Base-by-base conservation (phyloP, 2,329 filamentous ascomycete species). In the Mycogone perniciosa region DNA sequence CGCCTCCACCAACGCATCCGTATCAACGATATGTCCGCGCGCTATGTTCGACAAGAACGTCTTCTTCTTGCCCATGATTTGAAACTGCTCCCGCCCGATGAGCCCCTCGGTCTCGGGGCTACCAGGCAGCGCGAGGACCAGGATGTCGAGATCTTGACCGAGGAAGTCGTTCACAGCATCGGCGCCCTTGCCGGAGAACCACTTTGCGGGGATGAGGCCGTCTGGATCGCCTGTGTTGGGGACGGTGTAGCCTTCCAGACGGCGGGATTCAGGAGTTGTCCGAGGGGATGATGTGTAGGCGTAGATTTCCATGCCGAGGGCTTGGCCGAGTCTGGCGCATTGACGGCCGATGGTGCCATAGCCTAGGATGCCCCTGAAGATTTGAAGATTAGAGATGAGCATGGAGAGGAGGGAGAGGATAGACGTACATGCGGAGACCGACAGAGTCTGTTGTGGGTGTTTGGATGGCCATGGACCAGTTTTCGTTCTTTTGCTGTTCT, bases 1-100 rank as follows among this genome's bases (percentile, higher is more conserved):
- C 0, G 83, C 80, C 3, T 70, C 70, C 8, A 86, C 70, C 34
- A 89, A 64, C 0, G 79, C 82, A 7, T 74, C 62, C 0, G 64
- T 64, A 38, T 73, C 60, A 26, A 74, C 57, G n/a, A 72, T 59
- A 10, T 60, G 51, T 0, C 70, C 85, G 5, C 85, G 75, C 0
- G 81, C 77, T 45, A 89, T 81, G 58, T 89, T 89, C 43, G 78
- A 77, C 1, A 89, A 59, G 56, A 83, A 86, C 0, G 81, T 75
- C 46, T 75, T 73, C 27, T 46, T 57, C 57, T 46, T 56, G 41
- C 55, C 44, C 33, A 76, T 53, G 26, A 75, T 66, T 7, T 66
- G 62, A 47, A 76, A 72, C 55, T 76, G 67, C 29, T 68, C 64
- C 4, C 63, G 59, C 27, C 74, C 70, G 8, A 86, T 64, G 7